These are phyloP conservation scores for Gymnopus androsaceus DNA, from an alignment of 1,284 basidiomycete species.

Conservation along the genomic window DNA sequence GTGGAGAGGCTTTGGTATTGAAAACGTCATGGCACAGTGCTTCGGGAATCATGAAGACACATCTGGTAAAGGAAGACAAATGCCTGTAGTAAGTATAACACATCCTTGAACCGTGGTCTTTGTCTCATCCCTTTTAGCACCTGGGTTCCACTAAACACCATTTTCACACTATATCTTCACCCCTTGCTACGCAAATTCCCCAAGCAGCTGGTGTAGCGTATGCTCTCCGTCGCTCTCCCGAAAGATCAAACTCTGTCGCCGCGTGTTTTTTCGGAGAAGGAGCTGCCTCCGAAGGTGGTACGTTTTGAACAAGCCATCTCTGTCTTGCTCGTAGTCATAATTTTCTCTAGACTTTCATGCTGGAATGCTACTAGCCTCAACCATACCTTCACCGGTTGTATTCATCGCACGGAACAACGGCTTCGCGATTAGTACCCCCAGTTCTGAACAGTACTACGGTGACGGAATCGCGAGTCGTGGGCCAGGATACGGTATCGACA, in stretches of 20 bases:
- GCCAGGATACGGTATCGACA: constrained; percentile 92
- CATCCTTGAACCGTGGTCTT: not conserved
- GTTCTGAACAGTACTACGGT: constrained; percentile 86
- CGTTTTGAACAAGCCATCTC: constrained; percentile 8
- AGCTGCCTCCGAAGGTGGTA: constrained; percentile 72
- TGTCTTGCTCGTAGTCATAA: not conserved
- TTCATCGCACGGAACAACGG: constrained; percentile 86
- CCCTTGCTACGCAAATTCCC: constrained; percentile 94
- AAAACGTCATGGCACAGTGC: constrained; percentile 83
- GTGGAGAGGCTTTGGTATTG: constrained; percentile 80
- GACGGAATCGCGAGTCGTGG: constrained; percentile 94
- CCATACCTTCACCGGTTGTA: constrained; percentile 70
- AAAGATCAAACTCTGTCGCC: constrained; percentile 74
- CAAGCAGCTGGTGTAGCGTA: constrained; percentile 94
- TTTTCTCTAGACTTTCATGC: constrained; percentile 65
- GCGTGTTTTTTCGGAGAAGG: constrained; percentile 91
- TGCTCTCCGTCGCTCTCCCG: constrained; percentile 81
- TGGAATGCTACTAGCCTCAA: constrained; percentile 76
- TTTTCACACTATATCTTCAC: constrained; percentile 93
- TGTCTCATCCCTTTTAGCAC: constrained; percentile 52
- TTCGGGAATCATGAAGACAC: constrained; percentile 83
- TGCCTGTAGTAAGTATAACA: constrained; percentile 70
- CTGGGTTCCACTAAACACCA: constrained; percentile 84
- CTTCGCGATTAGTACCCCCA: constrained; percentile 93
- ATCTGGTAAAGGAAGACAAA: constrained; percentile 86